These are phyloP conservation scores for Bromus sterilis DNA, from an alignment of 176 grass and related monocot genomes.

Conservation along the genomic window DNA sequence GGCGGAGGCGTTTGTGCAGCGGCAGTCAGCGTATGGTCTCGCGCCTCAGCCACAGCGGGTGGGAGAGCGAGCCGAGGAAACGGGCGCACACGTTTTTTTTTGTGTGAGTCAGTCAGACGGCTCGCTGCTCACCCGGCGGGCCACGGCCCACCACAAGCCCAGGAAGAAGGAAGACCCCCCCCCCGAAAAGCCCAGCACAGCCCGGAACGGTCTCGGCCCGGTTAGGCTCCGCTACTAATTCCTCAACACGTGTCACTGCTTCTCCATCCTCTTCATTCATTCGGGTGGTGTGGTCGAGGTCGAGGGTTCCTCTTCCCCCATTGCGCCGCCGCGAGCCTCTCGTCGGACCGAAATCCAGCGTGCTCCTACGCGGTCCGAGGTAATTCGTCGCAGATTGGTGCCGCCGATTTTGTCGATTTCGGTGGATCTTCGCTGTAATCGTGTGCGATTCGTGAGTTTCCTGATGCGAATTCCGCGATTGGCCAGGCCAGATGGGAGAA, in stretches of 20 bases:
- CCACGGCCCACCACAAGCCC: not conserved
- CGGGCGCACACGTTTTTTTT: not conserved
- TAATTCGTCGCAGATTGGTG: not conserved
- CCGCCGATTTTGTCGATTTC: not conserved
- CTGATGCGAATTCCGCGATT: not conserved
- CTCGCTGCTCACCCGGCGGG: not conserved
- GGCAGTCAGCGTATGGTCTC: not conserved
- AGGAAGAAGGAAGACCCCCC: not conserved
- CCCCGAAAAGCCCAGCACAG: not conserved
- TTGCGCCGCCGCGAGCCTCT: constrained; percentile 8
- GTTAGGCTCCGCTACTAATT: not conserved
- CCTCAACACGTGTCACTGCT: not conserved
- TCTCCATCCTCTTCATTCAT: not conserved
- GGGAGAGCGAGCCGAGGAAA: not conserved
- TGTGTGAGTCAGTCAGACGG: not conserved
- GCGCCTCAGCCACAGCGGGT: constrained; percentile 29
- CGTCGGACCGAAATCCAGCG: not conserved
- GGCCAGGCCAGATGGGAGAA: constrained; percentile 1
- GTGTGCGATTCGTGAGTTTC: not conserved
- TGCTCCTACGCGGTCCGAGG: not conserved
- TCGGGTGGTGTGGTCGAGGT: not conserved
- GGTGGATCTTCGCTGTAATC: not conserved
- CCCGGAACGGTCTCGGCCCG: not conserved
- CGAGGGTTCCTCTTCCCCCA: constrained; percentile 18
- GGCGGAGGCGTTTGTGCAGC: not conserved